phyloP scores from a whole-genome alignment of 176 grass and related monocot genomes.

The Elymus sibiricus region DNA sequence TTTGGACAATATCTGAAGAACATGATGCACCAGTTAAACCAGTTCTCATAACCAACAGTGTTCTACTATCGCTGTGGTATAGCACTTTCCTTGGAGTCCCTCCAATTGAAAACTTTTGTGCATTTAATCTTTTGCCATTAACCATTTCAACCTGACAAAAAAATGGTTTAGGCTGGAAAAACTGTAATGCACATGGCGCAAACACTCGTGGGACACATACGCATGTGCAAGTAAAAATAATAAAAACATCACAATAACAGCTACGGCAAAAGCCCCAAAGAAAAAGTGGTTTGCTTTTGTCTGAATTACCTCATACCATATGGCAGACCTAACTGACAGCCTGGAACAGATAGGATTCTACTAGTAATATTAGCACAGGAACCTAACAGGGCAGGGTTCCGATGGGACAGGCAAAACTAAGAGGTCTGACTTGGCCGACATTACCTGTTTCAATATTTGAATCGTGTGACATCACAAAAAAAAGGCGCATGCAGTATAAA shows the following conservation, averaged over 20 bases:
- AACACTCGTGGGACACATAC: neutral
- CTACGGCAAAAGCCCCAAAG: neutral
- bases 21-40: slow-evolving; percentile 58
- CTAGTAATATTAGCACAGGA: neutral
- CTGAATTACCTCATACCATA: neutral
- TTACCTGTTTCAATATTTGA: neutral
- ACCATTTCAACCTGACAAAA: slow-evolving; percentile 94
- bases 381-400: neutral
- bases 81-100: slow-evolving; percentile 92
- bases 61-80: slow-evolving; percentile 89
- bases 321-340: slow-evolving; percentile 4
- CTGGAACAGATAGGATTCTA: neutral
- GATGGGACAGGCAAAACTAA: neutral
- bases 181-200: slow-evolving; percentile 14
- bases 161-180: neutral
- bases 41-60: slow-evolving; percentile 79
- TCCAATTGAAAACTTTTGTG: slow-evolving; percentile 82
- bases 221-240: neutral
- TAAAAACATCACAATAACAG: slow-evolving; percentile 10
- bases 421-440: neutral
- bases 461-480: neutral
- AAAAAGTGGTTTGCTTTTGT: neutral
- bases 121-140: slow-evolving; percentile 84
- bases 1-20: slow-evolving; percentile 86
- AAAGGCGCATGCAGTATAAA: neutral